Conservation (phyloP, 2,329 filamentous ascomycete genomes). For the Orbilia blumenaviensis region DNA sequence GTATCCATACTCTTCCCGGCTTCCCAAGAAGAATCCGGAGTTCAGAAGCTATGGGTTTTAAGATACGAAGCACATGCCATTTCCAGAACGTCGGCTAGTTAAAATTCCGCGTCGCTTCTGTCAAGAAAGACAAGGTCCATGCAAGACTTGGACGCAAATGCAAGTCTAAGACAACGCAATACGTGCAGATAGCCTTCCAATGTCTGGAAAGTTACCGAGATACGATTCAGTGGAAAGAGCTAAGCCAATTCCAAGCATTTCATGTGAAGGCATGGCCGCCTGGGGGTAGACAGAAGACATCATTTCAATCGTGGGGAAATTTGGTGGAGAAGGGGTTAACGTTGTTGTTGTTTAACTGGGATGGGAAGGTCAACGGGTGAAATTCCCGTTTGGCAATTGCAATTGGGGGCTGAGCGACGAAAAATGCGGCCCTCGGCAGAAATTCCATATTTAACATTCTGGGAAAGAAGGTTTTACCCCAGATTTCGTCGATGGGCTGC, state of each 20-base stretch:
- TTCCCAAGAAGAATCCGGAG: neutral
- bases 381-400: slow-evolving; percentile 38
- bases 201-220: slow-evolving; percentile 18
- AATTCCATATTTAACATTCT: slow-evolving; percentile 5
- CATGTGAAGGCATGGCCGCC: slow-evolving; percentile 35
- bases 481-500: slow-evolving; percentile 15
- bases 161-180: slow-evolving; percentile 44
- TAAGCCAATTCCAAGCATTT: slow-evolving; percentile 21
- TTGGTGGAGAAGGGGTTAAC: neutral
- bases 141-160: slow-evolving; percentile 20
- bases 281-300: slow-evolving; percentile 12
- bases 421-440: slow-evolving; percentile 41
- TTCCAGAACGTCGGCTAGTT: slow-evolving; percentile 26
- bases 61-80: slow-evolving; percentile 48
- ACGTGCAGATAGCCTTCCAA: neutral
- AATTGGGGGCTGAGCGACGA: slow-evolving; percentile 3
- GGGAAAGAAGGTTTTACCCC: slow-evolving; percentile 30
- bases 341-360: slow-evolving; percentile 19
- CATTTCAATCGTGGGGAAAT: slow-evolving; percentile 13
- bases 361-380: slow-evolving; percentile 49
- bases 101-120: slow-evolving; percentile 46
- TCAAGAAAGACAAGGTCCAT: slow-evolving; percentile 5
- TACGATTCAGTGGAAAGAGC: slow-evolving; percentile 2
- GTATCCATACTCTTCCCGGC: neutral
- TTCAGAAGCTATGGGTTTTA: neutral